Evolutionary conservation across 1,139 yeast species (phyloP), one percentile per base, ranked within the genome.

Genomic region (Nakaseomyces kungkrabaensis): DNA sequence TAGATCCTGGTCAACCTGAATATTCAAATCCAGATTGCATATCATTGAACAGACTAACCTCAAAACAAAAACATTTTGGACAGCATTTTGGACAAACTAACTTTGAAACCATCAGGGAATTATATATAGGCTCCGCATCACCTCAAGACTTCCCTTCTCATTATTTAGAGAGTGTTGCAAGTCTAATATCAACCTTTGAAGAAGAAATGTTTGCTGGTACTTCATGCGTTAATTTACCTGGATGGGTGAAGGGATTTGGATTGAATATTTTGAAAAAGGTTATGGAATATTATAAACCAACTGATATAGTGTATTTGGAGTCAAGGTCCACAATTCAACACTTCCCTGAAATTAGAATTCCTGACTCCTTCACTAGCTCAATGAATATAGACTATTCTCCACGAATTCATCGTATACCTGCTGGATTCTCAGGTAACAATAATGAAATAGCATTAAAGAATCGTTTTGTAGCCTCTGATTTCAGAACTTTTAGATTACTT

Each of bases 1-100:
- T 89, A 3, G 98, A 92, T 64, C 96, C 97, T 0, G 96, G 96
- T 0, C 97, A 89, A 62, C 80, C 95, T 0, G 96, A 87, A 61
- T 82, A 76, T 55, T 79, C 92, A 0, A 71, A 72, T 5, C 94
- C 96, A 0, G 90, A 86, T 41, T 77, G 68, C 42, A 60, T 71
- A 1, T 70, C 73, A 1, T 52, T 68, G 27, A 57, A 55, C 10
- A 58, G 59, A 43, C 24, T 66, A 5, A 7, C 46, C 5, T 43
- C 46, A 6, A 22, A 10, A 13, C 22, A 43, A 26, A 45, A 25
- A 5, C 47, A 50, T 9, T 43, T 63, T 47, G 64, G 67, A 4
- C 67, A 48, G 46, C 59, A 50, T 50, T 61, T 59, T 49, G 56
- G 53, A 33, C 63, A 62, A 47, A 55, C n/a, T 13, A 24, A 51